phyloP scores from a whole-genome alignment of 345 rosid species.

The Eutrema heterophyllum region DNA sequence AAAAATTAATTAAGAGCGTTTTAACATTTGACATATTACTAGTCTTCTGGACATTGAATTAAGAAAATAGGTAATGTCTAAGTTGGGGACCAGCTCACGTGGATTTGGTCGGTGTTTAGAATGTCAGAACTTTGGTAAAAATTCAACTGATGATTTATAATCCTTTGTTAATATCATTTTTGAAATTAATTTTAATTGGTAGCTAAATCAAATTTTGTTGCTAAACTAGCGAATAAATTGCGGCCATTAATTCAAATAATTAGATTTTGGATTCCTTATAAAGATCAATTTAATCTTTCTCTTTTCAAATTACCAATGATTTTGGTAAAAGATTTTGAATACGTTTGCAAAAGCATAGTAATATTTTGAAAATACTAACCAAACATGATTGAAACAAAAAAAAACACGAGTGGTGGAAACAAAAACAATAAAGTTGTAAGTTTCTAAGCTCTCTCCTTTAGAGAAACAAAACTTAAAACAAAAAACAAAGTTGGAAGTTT shows the following conservation, averaged over 20 bases:
- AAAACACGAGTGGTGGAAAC: neutral
- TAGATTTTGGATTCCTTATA: no score
- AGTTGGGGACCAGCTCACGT: neutral
- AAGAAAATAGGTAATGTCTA: neutral
- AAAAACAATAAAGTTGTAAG: neutral
- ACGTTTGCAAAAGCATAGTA: neutral
- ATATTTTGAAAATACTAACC: neutral
- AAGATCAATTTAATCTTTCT: neutral
- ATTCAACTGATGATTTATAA: no score
- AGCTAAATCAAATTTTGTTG: no score
- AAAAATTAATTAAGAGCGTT: neutral
- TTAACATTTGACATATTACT: neutral
- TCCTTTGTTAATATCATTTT: no score
- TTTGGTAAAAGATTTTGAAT: neutral
- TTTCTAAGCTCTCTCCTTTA: neutral
- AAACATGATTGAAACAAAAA: neutral
- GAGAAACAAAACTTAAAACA: no score
- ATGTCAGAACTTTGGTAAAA: no score
- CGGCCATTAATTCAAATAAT: no score
- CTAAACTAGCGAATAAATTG: no score
- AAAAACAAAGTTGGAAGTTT: no score
- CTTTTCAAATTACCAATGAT: neutral
- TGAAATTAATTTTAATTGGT: no score
- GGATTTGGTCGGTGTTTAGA: no score
- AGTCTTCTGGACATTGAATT: neutral